Base-by-base conservation (phyloP, 2,329 filamentous ascomycete genomes). In the Coniochaeta ligniaria region DNA sequence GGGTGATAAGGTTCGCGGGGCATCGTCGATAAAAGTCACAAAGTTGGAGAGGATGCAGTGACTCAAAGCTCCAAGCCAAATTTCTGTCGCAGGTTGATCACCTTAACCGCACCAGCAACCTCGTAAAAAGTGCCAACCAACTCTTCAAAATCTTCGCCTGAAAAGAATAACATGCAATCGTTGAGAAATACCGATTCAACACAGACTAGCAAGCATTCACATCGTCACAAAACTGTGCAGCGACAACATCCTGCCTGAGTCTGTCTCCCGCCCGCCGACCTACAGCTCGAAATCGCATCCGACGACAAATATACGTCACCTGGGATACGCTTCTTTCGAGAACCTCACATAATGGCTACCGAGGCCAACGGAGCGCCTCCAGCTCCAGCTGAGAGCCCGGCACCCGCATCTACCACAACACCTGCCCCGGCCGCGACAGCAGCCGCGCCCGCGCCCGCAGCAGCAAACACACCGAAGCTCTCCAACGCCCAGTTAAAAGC, bases 401-500 rank as follows among this genome's bases (percentile, higher is more conserved):
- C 35, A 16, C 56, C 20, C 16, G 36, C 28, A 31, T 24, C 26
- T 2, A 35, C 38, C n/a, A 20, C 61, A 47, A 57, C 59, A 20
- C 47, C 64, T 31, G 60, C 63, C 22, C 45, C 62, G 4, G 60
- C 62, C 38, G 62, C 63, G 36, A 55, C 60, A 28, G 60, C 61
- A 26, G 57, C 62, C n/a, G 33, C 62, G 64, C 66, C 59, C 59
- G 20, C 70, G 6, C 59, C 72, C 5, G 72, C 31, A 33, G 31
- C 31, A 33, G 6, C 74, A 17, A 66, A 67, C 56, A 66, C 73
- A 22, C 69, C 74, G 67, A 90, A 91, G 72, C 78, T 90, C 35
- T 86, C 89, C 1, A 83, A 83, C 38, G 92, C 91, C 22, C 90
- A 96, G 74, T 72, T 96, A 69, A 98, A 98, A 77, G 94, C 93